Percentiles rank a stretch among this genome's conserved stretches.
Evolutionary conservation across 139 green algal genomes (phyloP).

Genomic region (Limnomonas spitsbergensis): DNA sequence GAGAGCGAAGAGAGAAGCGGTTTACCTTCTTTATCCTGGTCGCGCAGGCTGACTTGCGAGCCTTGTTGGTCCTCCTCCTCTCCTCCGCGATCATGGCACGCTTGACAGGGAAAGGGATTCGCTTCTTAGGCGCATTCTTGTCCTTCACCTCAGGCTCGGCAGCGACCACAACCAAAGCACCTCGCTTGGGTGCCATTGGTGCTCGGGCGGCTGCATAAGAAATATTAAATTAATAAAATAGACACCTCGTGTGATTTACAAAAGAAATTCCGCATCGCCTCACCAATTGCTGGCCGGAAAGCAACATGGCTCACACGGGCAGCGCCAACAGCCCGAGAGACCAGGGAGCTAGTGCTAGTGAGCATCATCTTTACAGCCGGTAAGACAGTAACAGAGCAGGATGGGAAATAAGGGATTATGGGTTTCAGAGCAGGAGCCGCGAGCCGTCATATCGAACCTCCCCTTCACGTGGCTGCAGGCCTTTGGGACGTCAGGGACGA

Average conservation of each 20-base stretch:
- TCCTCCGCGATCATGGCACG: constrained; percentile 55
- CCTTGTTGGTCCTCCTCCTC: constrained; percentile 74
- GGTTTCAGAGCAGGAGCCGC: too few relatives aligned
- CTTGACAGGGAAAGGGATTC: constrained; percentile 42
- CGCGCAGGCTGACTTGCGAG: constrained; percentile 71
- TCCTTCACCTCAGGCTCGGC: constrained; percentile 15
- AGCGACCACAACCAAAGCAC: background rate
- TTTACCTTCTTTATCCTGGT: constrained; percentile 86
- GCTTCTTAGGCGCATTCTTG: constrained; percentile 27
- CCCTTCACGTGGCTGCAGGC: too few relatives aligned
- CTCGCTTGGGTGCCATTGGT: background rate
- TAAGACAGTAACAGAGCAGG: too few relatives aligned
- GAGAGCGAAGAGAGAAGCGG: background rate
- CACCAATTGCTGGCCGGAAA: constrained; percentile 6
- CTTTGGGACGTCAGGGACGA: too few relatives aligned
- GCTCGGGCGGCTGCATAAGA: background rate
- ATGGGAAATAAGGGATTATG: too few relatives aligned
- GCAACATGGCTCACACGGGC: background rate
- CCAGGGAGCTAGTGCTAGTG: too few relatives aligned
- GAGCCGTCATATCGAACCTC: too few relatives aligned
- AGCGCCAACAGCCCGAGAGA: too few relatives aligned
- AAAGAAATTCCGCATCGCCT: background rate
- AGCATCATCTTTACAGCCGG: too few relatives aligned
- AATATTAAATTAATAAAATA: background rate
- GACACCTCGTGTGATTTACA: background rate